Percentiles rank a stretch among this genome's conserved stretches.
phyloP scores from a whole-genome alignment of 331 rosid species.

The Telfairia occidentalis region DNA sequence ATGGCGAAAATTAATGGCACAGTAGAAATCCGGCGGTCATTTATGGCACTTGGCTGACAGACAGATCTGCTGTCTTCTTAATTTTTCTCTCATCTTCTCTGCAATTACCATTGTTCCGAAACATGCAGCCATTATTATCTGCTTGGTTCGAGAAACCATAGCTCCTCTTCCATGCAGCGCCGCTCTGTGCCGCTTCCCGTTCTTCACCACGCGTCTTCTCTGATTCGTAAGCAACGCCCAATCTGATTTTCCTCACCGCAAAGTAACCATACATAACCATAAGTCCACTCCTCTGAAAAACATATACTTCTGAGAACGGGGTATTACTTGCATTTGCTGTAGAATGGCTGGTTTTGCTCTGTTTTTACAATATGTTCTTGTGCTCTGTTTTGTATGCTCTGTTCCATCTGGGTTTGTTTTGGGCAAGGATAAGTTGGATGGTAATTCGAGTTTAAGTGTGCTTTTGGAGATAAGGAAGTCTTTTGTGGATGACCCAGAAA shows the following conservation, averaged over 20 bases:
- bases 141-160: not conserved
- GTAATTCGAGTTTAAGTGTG: slow-evolving; percentile 28
- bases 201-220: slow-evolving; percentile 8
- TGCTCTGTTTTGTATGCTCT: slow-evolving; percentile 18
- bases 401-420: slow-evolving; percentile 16
- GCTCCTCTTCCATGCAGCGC: slow-evolving; percentile 6
- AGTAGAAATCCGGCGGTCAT: not conserved
- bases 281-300: not conserved
- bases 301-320: not conserved
- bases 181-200: not conserved
- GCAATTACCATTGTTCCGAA: not conserved
- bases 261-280: too few relatives aligned
- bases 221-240: not conserved
- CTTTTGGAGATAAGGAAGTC: slow-evolving; percentile 67
- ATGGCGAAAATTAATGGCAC: slow-evolving; percentile 4
- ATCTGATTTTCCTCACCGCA: not conserved
- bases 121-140: not conserved
- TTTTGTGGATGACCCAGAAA: slow-evolving; percentile 46
- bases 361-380: slow-evolving; percentile 3
- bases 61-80: not conserved
- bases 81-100: not conserved
- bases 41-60: not conserved
- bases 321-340: not conserved
- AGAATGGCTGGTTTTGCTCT: slow-evolving; percentile 16
- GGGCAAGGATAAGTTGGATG: slow-evolving; percentile 25